Conservation (phyloP, 1,284 basidiomycete species). For the Leccinum fuscescens region DNA sequence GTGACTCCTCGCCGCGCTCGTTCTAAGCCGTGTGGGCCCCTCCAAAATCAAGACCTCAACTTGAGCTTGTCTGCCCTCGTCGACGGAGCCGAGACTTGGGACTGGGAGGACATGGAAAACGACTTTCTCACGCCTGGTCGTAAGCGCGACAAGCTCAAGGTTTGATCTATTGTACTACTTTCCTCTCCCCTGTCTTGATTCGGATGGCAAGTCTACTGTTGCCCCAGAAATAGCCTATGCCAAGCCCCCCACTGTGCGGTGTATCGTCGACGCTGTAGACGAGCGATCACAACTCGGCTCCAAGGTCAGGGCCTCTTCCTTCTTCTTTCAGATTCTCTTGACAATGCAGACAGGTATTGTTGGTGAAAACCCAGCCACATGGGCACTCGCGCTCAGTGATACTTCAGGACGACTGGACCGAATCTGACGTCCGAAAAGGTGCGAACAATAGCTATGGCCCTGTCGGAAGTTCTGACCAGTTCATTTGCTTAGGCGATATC, state of each 20-base stretch:
- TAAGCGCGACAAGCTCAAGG: constrained; percentile 24
- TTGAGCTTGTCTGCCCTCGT: constrained; percentile 36
- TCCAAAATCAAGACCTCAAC: constrained; percentile 7
- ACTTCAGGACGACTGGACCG: constrained; percentile 67
- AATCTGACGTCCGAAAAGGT: constrained; percentile 57
- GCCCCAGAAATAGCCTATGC: constrained; percentile 25
- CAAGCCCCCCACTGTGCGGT: constrained; percentile 46
- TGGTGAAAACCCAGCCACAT: constrained; percentile 41
- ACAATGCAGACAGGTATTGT: constrained; percentile 38
- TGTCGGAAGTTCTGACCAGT: neutral
- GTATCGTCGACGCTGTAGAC: constrained; percentile 47
- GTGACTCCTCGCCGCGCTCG: constrained; percentile 10
- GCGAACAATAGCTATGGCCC: neutral
- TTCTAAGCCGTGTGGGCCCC: constrained; percentile 9
- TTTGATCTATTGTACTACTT: neutral
- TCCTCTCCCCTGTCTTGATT: neutral
- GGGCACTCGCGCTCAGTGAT: constrained; percentile 46
- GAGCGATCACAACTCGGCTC: constrained; percentile 23
- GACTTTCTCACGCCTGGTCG: constrained; percentile 40
- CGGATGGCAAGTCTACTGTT: constrained; percentile 14
- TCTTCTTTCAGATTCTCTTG: constrained; percentile 1
- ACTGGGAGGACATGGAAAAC: constrained; percentile 49
- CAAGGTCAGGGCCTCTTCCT: constrained; percentile 6
- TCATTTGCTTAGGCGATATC: constrained; percentile 56
- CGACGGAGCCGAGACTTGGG: constrained; percentile 48